Evolutionary conservation across 345 rosid species (phyloP).

Genomic region (Leavenworthia alabamica): DNA sequence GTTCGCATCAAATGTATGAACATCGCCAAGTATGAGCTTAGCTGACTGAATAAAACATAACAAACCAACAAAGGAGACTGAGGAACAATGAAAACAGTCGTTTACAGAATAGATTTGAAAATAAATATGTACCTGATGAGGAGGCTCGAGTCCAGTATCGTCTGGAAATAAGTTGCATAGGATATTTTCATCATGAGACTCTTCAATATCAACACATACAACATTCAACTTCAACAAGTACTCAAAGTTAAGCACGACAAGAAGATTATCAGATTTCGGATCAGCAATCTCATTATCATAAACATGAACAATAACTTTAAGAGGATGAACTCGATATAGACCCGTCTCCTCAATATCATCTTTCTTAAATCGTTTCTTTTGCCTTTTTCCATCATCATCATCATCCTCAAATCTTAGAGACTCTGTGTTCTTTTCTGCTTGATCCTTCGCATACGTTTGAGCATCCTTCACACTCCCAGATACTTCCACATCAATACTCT

Average conservation of each 20-base stretch:
- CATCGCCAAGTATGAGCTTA: conserved; percentile 59
- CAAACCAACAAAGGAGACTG: not conserved
- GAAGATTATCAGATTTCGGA: conserved; percentile 53
- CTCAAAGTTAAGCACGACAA: conserved; percentile 59
- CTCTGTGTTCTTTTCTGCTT: conserved; percentile 58
- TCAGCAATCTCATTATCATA: conserved; percentile 57
- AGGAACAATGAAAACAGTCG: not conserved
- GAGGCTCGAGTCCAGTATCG: conserved; percentile 81
- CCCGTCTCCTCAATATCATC: conserved; percentile 53
- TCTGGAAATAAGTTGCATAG: conserved; percentile 73
- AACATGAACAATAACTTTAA: conserved; percentile 57
- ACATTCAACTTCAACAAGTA: conserved; percentile 74
- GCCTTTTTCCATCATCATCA: conserved; percentile 70
- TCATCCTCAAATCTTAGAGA: conserved; percentile 54
- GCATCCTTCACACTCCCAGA: conserved; percentile 77
- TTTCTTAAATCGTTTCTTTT: conserved; percentile 69
- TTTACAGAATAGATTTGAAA: not conserved
- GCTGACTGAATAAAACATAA: conserved; percentile 53
- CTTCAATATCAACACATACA: conserved; percentile 66
- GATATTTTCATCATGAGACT: conserved; percentile 48
- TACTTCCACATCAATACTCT: conserved; percentile 60
- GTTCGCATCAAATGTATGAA: conserved; percentile 46
- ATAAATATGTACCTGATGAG: conserved; percentile 59
- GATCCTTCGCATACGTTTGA: conserved; percentile 59
- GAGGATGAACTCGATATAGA: conserved; percentile 62